Conservation (phyloP, 2,329 filamentous ascomycete genomes). For the Fusarium sp. region DNA sequence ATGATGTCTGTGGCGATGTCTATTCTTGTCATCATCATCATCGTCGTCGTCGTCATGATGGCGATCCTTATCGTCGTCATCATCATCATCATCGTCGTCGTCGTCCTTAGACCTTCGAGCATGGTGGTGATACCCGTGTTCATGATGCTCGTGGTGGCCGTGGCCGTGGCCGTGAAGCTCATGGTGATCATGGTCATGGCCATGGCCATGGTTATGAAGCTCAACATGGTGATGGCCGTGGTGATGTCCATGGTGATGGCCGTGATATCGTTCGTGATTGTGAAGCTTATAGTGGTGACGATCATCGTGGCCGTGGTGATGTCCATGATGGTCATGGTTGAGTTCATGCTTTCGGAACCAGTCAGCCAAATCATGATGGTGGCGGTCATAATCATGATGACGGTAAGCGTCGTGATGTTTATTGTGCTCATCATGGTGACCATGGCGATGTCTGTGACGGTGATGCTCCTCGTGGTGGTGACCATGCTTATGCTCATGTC, state of each 20-base stretch:
- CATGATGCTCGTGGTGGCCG: constrained; percentile 10
- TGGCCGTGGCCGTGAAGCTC: constrained; percentile 5
- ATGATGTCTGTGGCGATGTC: constrained; percentile 1
- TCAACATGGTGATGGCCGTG: background rate
- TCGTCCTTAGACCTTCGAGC: background rate
- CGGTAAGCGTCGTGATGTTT: background rate
- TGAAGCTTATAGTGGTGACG: too few relatives aligned
- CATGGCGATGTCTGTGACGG: background rate
- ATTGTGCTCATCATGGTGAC: constrained; percentile 4
- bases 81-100: background rate
- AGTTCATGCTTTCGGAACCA: too few relatives aligned
- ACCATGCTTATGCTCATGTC: background rate
- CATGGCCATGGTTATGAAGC: background rate
- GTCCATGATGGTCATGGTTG: too few relatives aligned
- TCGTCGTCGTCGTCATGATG: background rate
- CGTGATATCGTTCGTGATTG: too few relatives aligned
- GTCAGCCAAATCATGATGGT: too few relatives aligned
- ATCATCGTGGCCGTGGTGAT: too few relatives aligned
- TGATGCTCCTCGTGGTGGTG: background rate
- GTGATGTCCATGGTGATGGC: background rate
- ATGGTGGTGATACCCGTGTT: constrained; percentile 8
- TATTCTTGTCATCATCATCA: constrained; percentile 2
- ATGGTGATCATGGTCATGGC: background rate
- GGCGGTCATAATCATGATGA: too few relatives aligned
- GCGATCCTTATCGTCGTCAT: background rate